Conservation (phyloP, 2,329 filamentous ascomycete genomes). For the Orbilia ellipsospora region DNA sequence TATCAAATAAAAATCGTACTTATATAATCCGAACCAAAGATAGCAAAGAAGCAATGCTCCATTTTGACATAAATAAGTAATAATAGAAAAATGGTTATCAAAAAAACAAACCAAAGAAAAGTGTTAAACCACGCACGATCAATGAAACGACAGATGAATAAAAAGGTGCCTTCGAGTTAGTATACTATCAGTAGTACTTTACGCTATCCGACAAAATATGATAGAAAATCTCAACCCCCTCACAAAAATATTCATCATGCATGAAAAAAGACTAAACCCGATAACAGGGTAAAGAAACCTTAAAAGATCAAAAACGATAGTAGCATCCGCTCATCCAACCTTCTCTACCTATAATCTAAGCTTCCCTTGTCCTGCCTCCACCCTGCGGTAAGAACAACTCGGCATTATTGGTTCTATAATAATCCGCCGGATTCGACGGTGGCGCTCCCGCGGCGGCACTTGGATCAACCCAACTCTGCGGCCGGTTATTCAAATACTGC, state of each 20-base stretch:
- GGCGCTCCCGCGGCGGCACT: constrained; percentile 39
- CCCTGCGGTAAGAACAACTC: constrained; percentile 58
- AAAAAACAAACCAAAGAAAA: not conserved
- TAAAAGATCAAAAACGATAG: too few relatives aligned
- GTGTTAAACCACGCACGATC: too few relatives aligned
- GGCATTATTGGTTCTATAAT: constrained; percentile 56
- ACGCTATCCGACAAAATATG: not conserved
- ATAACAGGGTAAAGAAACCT: too few relatives aligned
- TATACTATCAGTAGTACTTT: constrained; percentile 1
- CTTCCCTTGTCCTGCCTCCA: constrained; percentile 41
- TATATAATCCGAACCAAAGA: too few relatives aligned
- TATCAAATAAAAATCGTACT: too few relatives aligned
- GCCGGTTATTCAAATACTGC: constrained; percentile 57
- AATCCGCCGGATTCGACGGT: constrained; percentile 56
- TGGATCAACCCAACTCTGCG: constrained; percentile 56
- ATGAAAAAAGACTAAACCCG: not conserved
- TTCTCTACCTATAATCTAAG: constrained; percentile 8
- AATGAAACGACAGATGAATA: not conserved
- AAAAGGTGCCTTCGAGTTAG: not conserved
- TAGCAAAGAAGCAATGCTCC: not conserved
- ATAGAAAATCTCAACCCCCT: not conserved
- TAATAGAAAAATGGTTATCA: not conserved
- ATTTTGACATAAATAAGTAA: not conserved
- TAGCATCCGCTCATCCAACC: not conserved
- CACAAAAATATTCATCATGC: not conserved